Conservation (phyloP, 2,329 filamentous ascomycete genomes). For the Magnaporthales sp. region DNA sequence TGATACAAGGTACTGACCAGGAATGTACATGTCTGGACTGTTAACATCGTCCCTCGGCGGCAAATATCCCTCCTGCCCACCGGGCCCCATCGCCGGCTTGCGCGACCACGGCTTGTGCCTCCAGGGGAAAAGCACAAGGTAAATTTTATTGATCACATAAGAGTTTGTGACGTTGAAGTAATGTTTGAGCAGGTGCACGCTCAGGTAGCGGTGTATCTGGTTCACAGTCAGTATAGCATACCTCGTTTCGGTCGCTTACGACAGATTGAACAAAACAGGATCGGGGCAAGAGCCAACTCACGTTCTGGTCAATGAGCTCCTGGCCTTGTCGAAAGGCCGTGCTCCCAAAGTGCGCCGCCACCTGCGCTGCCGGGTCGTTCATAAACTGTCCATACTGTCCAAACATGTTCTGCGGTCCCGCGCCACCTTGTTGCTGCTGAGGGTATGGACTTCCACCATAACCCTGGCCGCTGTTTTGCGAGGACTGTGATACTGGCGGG, state of each 20-base stretch:
- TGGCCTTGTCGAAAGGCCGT: conserved; percentile 85
- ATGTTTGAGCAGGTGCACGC: conserved; percentile 82
- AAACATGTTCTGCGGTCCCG: conserved; percentile 42
- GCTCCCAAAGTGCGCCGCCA: conserved; percentile 90
- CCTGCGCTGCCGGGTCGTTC: conserved; percentile 88
- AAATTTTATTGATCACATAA: conserved; percentile 90
- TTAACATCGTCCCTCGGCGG: conserved; percentile 94
- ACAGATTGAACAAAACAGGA: background rate
- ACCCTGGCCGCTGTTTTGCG: conserved; percentile 48
- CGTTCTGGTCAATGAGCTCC: conserved; percentile 92
- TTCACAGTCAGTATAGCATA: background rate
- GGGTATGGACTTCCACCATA: conserved; percentile 61
- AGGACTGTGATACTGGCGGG: conserved; percentile 61
- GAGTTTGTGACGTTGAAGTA: conserved; percentile 99
- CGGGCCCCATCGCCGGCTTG: conserved; percentile 66
- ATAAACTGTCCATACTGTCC: conserved; percentile 86
- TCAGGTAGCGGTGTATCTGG: conserved; percentile 66
- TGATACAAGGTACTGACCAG: conserved; percentile 29
- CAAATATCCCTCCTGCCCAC: conserved; percentile 68
- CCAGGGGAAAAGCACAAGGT: conserved; percentile 94
- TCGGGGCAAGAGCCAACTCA: conserved; percentile 34
- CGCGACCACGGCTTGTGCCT: conserved; percentile 95
- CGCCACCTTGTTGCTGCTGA: conserved; percentile 34
- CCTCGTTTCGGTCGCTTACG: background rate
- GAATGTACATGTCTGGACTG: conserved; percentile 99